Evolutionary conservation across 2,329 filamentous ascomycete species (phyloP).

Genomic region (Fusarium sp.): DNA sequence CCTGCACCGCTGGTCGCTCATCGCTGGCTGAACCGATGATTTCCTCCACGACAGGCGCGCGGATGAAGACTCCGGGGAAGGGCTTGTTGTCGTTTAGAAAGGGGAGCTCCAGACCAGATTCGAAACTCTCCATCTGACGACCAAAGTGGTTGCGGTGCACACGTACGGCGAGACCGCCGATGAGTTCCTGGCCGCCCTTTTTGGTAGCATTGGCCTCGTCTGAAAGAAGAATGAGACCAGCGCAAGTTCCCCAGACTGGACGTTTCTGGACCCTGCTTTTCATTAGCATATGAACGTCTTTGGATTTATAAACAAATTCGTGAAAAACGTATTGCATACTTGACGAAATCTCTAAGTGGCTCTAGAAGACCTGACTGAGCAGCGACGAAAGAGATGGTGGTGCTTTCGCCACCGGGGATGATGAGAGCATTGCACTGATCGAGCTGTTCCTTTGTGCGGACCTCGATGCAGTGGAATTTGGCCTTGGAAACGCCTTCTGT

Average conservation of each 20-base stretch:
- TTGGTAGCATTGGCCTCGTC: conserved; percentile 91
- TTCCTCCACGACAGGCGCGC: conserved; percentile 92
- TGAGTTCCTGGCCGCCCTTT: conserved; percentile 89
- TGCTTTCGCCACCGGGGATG: conserved; percentile 95
- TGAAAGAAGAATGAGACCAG: conserved; percentile 90
- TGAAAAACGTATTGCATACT: conserved; percentile 65
- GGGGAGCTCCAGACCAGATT: conserved; percentile 78
- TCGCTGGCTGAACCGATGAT: conserved; percentile 63
- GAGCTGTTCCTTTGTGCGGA: conserved; percentile 81
- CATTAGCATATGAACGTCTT: neutral
- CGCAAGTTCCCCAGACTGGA: conserved; percentile 96
- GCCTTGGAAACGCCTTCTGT: conserved; percentile 39
- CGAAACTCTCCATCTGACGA: conserved; percentile 91
- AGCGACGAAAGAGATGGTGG: conserved; percentile 90
- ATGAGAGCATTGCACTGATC: conserved; percentile 83
- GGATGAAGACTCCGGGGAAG: conserved; percentile 91
- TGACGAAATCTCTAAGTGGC: conserved; percentile 89
- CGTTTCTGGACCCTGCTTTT: conserved; percentile 75
- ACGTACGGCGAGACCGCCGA: conserved; percentile 90
- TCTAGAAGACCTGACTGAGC: conserved; percentile 84
- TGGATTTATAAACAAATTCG: fast-evolving
- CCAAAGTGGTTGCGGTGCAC: conserved; percentile 97
- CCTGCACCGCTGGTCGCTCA: conserved; percentile 58
- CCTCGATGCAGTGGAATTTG: conserved; percentile 77
- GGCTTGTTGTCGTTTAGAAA: conserved; percentile 67